phyloP scores from a whole-genome alignment of 352 stramenopile species.

The Globisporangium echinulatum region DNA sequence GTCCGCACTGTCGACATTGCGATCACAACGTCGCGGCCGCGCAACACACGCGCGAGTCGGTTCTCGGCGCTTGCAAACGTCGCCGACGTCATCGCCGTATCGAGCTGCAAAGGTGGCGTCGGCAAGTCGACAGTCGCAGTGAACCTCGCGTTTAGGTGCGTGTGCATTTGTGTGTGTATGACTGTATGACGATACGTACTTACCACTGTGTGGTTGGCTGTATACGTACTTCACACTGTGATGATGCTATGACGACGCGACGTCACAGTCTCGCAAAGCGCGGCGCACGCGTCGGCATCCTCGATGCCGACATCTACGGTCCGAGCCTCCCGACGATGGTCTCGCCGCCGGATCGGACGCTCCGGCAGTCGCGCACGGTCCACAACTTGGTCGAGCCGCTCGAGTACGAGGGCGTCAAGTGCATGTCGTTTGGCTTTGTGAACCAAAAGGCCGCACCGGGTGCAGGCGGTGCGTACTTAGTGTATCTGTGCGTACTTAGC shows the following conservation, averaged over 20 bases:
- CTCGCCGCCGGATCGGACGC: slow-evolving; percentile 53
- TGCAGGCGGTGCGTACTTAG: slow-evolving; percentile 37
- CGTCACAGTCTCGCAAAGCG: slow-evolving; percentile 68
- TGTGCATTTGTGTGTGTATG: too few species aligned
- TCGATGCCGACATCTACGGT: slow-evolving; percentile 99
- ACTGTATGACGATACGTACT: too few species aligned
- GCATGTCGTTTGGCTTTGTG: slow-evolving; percentile 92
- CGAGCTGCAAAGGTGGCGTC: slow-evolving; percentile 96
- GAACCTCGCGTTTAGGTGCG: slow-evolving; percentile 94
- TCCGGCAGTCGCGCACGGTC: slow-evolving; percentile 60
- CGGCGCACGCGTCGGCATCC: slow-evolving; percentile 93
- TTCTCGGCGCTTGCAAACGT: slow-evolving; percentile 81
- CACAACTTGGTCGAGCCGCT: slow-evolving; percentile 81
- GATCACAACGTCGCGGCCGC: slow-evolving; percentile 48
- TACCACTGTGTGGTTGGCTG: too few species aligned
- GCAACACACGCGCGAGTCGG: slow-evolving; percentile 57
- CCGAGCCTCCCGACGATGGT: slow-evolving; percentile 97
- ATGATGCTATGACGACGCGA: too few species aligned
- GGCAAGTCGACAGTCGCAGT: slow-evolving; percentile 99
- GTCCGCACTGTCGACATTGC: slow-evolving; percentile 64
- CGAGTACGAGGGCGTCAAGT: slow-evolving; percentile 85
- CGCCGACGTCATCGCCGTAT: slow-evolving; percentile 86
- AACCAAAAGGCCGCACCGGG: slow-evolving; percentile 79
- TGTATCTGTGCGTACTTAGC: slow-evolving; percentile 15
- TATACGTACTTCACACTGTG: too few species aligned